Evolutionary conservation across 2,329 filamentous ascomycete species (phyloP).

Genomic region (Diaporthe ilicicola): DNA sequence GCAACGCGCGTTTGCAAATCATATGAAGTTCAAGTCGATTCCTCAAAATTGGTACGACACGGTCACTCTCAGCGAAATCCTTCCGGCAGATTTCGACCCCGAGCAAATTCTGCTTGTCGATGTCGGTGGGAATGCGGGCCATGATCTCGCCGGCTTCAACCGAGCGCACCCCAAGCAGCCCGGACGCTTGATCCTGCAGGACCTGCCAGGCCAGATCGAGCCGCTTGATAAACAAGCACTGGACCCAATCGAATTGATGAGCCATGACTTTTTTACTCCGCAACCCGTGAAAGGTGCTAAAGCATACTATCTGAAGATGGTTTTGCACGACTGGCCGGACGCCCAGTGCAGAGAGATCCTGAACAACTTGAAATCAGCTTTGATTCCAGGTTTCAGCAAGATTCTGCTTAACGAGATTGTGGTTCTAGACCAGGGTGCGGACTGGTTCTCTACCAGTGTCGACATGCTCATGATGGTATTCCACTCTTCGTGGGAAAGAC

Average conservation of each 20-base stretch:
- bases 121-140: constrained; percentile 34
- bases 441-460: constrained; percentile 47
- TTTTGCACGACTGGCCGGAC: constrained; percentile 50
- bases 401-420: constrained; percentile 46
- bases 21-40: constrained; percentile 1
- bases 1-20: constrained; percentile 3
- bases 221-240: constrained; percentile 32
- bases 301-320: constrained; percentile 47
- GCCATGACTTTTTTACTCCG: constrained; percentile 45
- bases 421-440: constrained; percentile 42
- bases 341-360: constrained; percentile 45
- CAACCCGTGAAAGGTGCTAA: constrained; percentile 46
- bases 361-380: constrained; percentile 39
- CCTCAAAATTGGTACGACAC: constrained; percentile 11
- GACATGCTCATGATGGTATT: constrained; percentile 50
- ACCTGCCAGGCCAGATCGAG: constrained; percentile 31
- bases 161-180: constrained; percentile 19
- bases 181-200: constrained; percentile 38
- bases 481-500: constrained; percentile 47
- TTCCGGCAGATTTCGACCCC: background rate
- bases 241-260: constrained; percentile 40
- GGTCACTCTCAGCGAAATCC: background rate
- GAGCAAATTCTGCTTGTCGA: constrained; percentile 33
- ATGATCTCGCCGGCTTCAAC: constrained; percentile 32
- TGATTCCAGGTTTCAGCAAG: constrained; percentile 42